These are phyloP conservation scores for Populus euphratica DNA, from an alignment of 345 rosid species.

Conservation along the genomic window DNA sequence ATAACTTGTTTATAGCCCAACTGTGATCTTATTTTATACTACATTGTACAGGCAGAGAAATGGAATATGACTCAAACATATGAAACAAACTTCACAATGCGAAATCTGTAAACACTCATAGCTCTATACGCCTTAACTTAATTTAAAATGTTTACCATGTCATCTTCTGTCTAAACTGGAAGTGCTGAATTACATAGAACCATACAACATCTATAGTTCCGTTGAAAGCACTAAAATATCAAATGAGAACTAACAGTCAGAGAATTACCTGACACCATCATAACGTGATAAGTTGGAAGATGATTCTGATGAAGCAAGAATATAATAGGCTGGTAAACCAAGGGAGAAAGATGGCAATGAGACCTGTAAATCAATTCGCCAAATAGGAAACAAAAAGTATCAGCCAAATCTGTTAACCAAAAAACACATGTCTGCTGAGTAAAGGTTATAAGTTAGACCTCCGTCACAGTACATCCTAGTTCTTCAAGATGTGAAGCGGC, in stretches of 20 bases:
- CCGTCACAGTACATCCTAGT: slow-evolving; percentile 69
- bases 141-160: background rate
- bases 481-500: slow-evolving; percentile 84
- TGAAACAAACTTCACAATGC: background rate
- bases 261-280: slow-evolving; percentile 75
- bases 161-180: background rate
- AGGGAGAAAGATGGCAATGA: slow-evolving; percentile 85
- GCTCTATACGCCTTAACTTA: too few relatives aligned
- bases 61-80: background rate
- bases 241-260: background rate
- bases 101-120: too few relatives aligned
- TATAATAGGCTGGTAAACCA: slow-evolving; percentile 85
- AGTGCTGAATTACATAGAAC: background rate
- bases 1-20: background rate
- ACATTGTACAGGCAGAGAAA: background rate
- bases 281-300: slow-evolving; percentile 88
- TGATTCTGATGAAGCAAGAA: slow-evolving; percentile 85
- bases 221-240: background rate
- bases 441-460: slow-evolving; percentile 31
- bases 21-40: background rate
- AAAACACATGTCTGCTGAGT: slow-evolving; percentile 16
- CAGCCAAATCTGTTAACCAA: background rate
- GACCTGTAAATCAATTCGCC: slow-evolving; percentile 39
- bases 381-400: background rate
- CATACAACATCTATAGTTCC: background rate